Percentiles rank a stretch among this genome's conserved stretches.
Conservation (phyloP, 2,329 filamentous ascomycete genomes). For the Aspergillus pseudoterreus region DNA sequence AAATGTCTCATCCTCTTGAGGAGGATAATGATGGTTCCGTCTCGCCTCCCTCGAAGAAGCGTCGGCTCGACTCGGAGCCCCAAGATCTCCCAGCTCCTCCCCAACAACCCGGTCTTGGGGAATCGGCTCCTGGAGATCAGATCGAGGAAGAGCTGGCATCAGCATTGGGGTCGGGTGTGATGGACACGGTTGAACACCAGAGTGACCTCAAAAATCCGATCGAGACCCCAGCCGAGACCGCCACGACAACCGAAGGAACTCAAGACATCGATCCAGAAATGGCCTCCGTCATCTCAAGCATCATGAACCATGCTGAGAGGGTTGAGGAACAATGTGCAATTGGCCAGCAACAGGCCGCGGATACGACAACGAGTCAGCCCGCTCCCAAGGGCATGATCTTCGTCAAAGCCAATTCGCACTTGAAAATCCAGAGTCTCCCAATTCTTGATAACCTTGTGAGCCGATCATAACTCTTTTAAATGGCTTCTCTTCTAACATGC, state of each 20-base stretch:
- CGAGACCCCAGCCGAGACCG: slow-evolving; percentile 15
- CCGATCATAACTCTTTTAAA: slow-evolving; percentile 2
- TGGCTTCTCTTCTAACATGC: background rate
- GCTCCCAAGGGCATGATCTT: slow-evolving; percentile 34
- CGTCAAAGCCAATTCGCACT: slow-evolving; percentile 41
- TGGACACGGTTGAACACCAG: slow-evolving; percentile 23
- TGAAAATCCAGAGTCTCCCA: slow-evolving; percentile 58
- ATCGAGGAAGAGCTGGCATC: slow-evolving; percentile 37
- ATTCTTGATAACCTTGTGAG: slow-evolving; percentile 60
- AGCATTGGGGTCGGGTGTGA: slow-evolving; percentile 28
- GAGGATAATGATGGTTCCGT: slow-evolving; percentile 30
- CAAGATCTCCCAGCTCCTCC: slow-evolving; percentile 20
- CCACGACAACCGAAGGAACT: slow-evolving; percentile 17
- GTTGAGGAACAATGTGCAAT: slow-evolving; percentile 38
- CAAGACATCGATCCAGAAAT: slow-evolving; percentile 32
- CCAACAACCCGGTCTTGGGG: slow-evolving; percentile 16
- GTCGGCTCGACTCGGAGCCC: slow-evolving; percentile 31
- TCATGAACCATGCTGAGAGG: slow-evolving; percentile 42
- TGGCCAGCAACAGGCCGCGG: slow-evolving; percentile 31
- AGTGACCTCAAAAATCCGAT: slow-evolving; percentile 20
- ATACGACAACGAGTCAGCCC: slow-evolving; percentile 22
- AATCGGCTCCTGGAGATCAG: slow-evolving; percentile 27
- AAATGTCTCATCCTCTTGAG: slow-evolving; percentile 32
- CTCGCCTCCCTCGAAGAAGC: slow-evolving; percentile 38
- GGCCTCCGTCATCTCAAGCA: slow-evolving; percentile 38